A percentile compares a stretch with the other conserved stretches of the same genome.
phyloP scores from a whole-genome alignment of 148 eudicot species.

The Silene latifolia region DNA sequence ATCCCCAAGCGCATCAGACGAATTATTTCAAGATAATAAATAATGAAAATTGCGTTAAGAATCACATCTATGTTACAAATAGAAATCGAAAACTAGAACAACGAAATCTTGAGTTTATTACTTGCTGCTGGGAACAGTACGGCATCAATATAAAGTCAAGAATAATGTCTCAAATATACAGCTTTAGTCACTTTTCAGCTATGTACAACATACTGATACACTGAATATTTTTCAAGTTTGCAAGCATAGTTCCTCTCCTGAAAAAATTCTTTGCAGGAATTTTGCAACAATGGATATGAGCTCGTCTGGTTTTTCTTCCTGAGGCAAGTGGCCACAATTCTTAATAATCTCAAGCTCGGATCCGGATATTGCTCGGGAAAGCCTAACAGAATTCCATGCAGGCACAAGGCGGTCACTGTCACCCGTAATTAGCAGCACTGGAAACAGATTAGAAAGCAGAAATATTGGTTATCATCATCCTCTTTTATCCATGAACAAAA shows the following conservation, averaged over 20 bases:
- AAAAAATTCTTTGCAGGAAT: conserved; percentile 46
- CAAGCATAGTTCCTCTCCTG: conserved; percentile 37
- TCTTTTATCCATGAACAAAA: not conserved
- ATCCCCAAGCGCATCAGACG: too few relatives aligned
- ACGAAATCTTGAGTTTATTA: not conserved
- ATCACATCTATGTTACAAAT: too few relatives aligned
- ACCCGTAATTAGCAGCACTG: conserved; percentile 84
- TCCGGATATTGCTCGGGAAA: conserved; percentile 72
- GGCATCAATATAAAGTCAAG: not conserved
- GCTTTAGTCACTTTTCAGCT: not conserved
- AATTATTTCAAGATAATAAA: too few relatives aligned
- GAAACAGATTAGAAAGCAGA: not conserved
- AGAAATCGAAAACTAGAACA: too few relatives aligned
- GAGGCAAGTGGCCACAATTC: conserved; percentile 91
- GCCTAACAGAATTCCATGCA: conserved; percentile 75
- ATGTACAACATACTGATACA: conserved; percentile 8
- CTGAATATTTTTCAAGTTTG: conserved; percentile 30
- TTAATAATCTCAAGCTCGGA: conserved; percentile 60
- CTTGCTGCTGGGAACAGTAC: not conserved
- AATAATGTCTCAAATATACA: not conserved
- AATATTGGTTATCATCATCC: not conserved
- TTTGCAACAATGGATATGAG: conserved; percentile 58
- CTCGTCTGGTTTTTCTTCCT: conserved; percentile 80
- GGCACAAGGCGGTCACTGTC: conserved; percentile 82
- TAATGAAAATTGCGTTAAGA: too few relatives aligned